Percentiles rank a stretch among this genome's conserved stretches.
Evolutionary conservation across 805 yeast species (phyloP).

Genomic region (Schizosaccharomyces pombe): DNA sequence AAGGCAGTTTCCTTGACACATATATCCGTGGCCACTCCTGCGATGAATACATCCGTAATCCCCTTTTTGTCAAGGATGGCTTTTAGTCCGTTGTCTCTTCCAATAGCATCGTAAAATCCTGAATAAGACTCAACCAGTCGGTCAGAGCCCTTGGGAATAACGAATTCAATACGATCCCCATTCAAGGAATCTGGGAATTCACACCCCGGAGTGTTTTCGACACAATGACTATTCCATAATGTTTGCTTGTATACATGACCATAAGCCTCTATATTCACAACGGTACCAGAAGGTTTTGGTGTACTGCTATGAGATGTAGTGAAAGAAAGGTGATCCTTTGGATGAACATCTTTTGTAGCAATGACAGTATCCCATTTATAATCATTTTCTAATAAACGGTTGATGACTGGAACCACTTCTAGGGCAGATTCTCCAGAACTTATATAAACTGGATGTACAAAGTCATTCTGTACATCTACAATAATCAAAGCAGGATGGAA

Average conservation of each 20-base stretch:
- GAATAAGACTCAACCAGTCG: neutral
- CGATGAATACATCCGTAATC: neutral
- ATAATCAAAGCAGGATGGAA: neutral
- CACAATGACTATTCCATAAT: constrained; percentile 1
- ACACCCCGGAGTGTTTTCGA: neutral
- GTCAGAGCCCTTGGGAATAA: neutral
- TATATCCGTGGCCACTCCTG: neutral
- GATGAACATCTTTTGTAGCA: constrained; percentile 3
- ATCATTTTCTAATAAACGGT: neutral
- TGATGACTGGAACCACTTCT: neutral
- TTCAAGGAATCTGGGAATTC: neutral
- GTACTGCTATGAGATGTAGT: neutral
- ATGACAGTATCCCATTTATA: neutral
- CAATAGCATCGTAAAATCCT: neutral
- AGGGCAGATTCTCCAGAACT: neutral
- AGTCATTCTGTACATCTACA: constrained; percentile 4
- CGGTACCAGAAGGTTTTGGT: neutral
- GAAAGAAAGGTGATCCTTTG: constrained; percentile 2
- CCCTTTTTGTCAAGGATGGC: neutral
- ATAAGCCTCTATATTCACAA: neutral
- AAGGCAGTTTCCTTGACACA: neutral
- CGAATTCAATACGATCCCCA: neutral
- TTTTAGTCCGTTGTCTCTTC: neutral
- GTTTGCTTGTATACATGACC: neutral
- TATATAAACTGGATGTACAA: neutral